Percentiles rank a stretch among this genome's conserved stretches.
phyloP scores from a whole-genome alignment of 768 basidiomycete genomes.

The Clavaria fumosa region DNA sequence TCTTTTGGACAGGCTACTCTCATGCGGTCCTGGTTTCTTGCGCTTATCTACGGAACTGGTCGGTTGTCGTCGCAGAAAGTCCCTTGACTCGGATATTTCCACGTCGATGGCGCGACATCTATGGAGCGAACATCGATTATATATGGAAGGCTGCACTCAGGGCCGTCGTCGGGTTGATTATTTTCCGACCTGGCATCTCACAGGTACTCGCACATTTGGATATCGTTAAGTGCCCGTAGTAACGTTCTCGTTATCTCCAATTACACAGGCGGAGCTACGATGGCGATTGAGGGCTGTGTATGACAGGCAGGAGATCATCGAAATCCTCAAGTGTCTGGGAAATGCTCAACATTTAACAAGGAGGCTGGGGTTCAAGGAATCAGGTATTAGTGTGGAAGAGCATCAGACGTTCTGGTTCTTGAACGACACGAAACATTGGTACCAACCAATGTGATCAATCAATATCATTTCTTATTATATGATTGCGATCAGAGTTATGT shows the following conservation, averaged over 20 bases:
- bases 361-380: too few relatives aligned
- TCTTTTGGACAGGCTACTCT: conserved; percentile 56
- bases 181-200: conserved; percentile 59
- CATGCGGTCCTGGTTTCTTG: conserved; percentile 40
- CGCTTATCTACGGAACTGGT: conserved; percentile 36
- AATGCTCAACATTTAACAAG: too few relatives aligned
- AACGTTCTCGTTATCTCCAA: conserved; percentile 5
- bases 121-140: conserved; percentile 41
- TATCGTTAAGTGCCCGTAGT: neutral
- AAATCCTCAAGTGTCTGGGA: conserved; percentile 39
- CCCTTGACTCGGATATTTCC: conserved; percentile 38
- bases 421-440: conserved; percentile 44
- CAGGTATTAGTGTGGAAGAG: too few relatives aligned
- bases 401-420: conserved; percentile 40
- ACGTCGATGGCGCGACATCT: conserved; percentile 63
- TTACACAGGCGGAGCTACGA: conserved; percentile 51
- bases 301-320: conserved; percentile 58
- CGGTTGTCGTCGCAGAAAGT: conserved; percentile 33
- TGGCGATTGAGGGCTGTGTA: conserved; percentile 61
- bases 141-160: conserved; percentile 60
- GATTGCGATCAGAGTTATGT: too few relatives aligned
- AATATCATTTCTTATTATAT: too few relatives aligned
- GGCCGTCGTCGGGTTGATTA: conserved; percentile 48
- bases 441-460: too few relatives aligned
- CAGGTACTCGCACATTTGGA: conserved; percentile 33